A percentile compares a stretch with the other conserved stretches of the same genome.
These are phyloP conservation scores for Blepharisma japonicum DNA, from an alignment of 73 alveolate genomes.

Conservation along the genomic window DNA sequence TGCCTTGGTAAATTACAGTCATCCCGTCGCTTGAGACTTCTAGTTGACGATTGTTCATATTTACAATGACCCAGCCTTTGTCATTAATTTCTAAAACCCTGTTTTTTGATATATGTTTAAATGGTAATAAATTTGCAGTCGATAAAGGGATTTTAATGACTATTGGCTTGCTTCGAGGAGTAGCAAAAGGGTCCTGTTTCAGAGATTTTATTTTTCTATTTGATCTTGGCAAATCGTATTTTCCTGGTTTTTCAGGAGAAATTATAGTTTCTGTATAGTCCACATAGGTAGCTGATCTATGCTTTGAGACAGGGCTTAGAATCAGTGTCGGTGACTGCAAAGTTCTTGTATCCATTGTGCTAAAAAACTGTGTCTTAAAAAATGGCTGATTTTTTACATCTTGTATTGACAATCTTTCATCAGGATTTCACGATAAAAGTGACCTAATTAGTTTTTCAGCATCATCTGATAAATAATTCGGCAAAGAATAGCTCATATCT, in stretches of 20 bases:
- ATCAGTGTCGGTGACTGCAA: background rate
- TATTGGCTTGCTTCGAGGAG: background rate
- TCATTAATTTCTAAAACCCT: background rate
- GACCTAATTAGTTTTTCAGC: background rate
- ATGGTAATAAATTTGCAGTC: conserved; percentile 11
- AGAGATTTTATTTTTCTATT: too few species aligned
- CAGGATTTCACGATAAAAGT: conserved; percentile 7
- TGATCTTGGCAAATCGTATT: background rate
- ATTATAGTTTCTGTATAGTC: conserved; percentile 16
- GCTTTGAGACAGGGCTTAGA: conserved; percentile 12
- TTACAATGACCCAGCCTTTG: background rate
- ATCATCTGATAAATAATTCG: background rate
- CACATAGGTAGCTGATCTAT: background rate
- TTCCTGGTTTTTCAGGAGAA: conserved; percentile 13
- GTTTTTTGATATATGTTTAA: background rate
- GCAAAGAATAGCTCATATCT: conserved; percentile 18
- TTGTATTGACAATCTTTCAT: conserved; percentile 6
- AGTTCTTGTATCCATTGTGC: too few species aligned
- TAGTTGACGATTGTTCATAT: background rate
- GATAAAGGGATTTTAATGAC: background rate
- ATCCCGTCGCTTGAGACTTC: background rate
- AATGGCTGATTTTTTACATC: conserved; percentile 11
- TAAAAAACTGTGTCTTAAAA: background rate
- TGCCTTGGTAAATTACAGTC: conserved; percentile 13
- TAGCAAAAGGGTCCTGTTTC: too few species aligned